Conservation (phyloP, 345 rosid genomes). For the Psidium friedrichsthalianum region DNA sequence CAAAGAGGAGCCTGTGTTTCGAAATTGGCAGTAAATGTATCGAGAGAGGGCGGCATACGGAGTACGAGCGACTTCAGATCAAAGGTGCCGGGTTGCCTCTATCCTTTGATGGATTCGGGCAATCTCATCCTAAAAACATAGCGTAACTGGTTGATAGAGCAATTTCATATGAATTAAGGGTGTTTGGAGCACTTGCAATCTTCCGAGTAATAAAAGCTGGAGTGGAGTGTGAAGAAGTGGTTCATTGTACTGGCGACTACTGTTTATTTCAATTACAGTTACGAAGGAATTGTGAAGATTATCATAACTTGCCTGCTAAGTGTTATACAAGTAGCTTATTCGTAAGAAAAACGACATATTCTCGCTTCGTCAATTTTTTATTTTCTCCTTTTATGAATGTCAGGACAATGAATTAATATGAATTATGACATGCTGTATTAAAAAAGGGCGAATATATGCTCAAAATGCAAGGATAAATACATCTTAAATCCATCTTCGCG, state of each 20-base stretch:
- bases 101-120: slow-evolving; percentile 16
- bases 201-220: neutral
- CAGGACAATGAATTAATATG: too few relatives aligned
- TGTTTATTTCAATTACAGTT: neutral
- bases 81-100: slow-evolving; percentile 18
- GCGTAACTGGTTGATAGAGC: neutral
- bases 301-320: neutral
- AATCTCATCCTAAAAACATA: neutral
- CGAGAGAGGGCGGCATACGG: slow-evolving; percentile 6
- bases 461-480: too few relatives aligned
- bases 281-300: neutral
- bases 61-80: slow-evolving; percentile 37
- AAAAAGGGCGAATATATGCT: too few relatives aligned
- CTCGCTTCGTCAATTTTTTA: too few relatives aligned
- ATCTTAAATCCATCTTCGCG: too few relatives aligned
- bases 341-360: neutral
- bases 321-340: neutral
- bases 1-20: slow-evolving; percentile 43
- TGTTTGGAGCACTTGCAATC: neutral
- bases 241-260: neutral
- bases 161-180: neutral
- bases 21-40: slow-evolving; percentile 27
- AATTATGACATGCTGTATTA: too few relatives aligned
- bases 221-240: neutral
- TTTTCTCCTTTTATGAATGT: too few relatives aligned